phyloP scores from a whole-genome alignment of 2,329 filamentous ascomycete species.

The Alternaria metachromatica region DNA sequence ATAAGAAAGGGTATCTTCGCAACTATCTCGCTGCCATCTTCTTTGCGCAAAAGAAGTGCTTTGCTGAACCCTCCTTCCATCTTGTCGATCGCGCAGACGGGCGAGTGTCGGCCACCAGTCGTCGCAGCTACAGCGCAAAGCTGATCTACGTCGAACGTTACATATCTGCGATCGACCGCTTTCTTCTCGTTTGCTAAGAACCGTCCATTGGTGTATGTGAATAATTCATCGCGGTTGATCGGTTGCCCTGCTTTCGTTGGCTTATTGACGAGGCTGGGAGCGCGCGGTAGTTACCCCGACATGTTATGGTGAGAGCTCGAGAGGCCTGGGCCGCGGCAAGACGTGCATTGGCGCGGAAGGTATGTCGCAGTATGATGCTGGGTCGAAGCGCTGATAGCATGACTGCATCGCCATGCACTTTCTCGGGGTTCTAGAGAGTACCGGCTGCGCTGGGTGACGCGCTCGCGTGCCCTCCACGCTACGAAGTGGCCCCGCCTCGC shows the following conservation, averaged over 20 bases:
- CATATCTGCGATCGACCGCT: slow-evolving; percentile 31
- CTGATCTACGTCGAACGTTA: slow-evolving; percentile 36
- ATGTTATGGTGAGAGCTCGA: slow-evolving; percentile 8
- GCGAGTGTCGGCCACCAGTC: slow-evolving; percentile 20
- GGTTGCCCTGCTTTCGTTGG: slow-evolving; percentile 4
- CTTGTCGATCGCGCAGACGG: slow-evolving; percentile 39
- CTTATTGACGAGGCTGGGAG: background rate
- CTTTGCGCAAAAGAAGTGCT: slow-evolving; percentile 33
- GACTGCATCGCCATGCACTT: background rate
- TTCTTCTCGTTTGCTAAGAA: slow-evolving; percentile 38
- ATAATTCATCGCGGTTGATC: slow-evolving; percentile 28
- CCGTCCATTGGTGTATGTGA: slow-evolving; percentile 35
- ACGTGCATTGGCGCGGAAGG: rapidly evolving
- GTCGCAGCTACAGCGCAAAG: slow-evolving; percentile 36
- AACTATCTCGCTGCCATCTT: slow-evolving; percentile 23
- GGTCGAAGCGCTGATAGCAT: background rate
- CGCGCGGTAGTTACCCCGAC: background rate
- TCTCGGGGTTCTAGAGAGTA: rapidly evolving
- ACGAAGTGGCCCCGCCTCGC: background rate
- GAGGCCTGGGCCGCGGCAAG: background rate
- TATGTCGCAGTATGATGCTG: background rate
- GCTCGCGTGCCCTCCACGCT: background rate
- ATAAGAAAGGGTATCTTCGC: slow-evolving; percentile 38
- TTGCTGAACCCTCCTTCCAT: slow-evolving; percentile 45
- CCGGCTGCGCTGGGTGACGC: background rate